Base-by-base conservation (phyloP, 2,329 filamentous ascomycete species). In the Plenodomus biglobosus region DNA sequence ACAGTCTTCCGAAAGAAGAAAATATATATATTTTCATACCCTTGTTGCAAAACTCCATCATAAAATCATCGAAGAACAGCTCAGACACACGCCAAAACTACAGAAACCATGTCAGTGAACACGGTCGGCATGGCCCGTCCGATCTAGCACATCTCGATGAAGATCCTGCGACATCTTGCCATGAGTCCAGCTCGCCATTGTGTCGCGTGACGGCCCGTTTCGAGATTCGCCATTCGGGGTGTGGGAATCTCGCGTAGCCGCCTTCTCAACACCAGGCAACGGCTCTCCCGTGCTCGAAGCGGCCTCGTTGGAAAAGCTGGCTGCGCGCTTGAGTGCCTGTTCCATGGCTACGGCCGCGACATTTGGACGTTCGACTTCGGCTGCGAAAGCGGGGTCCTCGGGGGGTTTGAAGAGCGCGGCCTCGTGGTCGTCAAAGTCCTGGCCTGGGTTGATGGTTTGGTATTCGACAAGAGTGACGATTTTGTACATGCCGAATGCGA, bases 401-500 rank as follows among this genome's bases (percentile, higher is more conserved):
- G 68, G 66, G 1, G 65, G 66, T 1, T 66, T 43, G 51, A 71
- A 71, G 10, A 65, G 42, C 0, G 61, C 65, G 1, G 63, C 62
- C 52, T 71, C 68, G 38, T 70, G 65, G 37, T 73, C 69, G 34
- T 72, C 69, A 48, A 71, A 71, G 50, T 72, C 70, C 53, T 73
- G 69, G 0, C 69, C 70, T 0, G 71, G 71, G 39, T 75, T 75
- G 7, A 72, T 71, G n/a, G 70, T 73, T 56, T 75, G 60, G 40
- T 75, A 75, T 43, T 75, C 72, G 13, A 73, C 65, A 15, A 61
- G 55, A 56, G 73, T 75, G 47, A 75, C 69, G 32, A 75, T 68
- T 38, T 59, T 65, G 38, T 74, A 75, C 52, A 74, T 71, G 3
- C 50, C 68, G 11, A 60, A 70, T 1, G 73, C 73, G 16, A 74